A percentile compares a stretch with the other conserved stretches of the same genome.
Evolutionary conservation across 495 filamentous ascomycete species (phyloP).

Genomic region (Xeromyces bisporus): DNA sequence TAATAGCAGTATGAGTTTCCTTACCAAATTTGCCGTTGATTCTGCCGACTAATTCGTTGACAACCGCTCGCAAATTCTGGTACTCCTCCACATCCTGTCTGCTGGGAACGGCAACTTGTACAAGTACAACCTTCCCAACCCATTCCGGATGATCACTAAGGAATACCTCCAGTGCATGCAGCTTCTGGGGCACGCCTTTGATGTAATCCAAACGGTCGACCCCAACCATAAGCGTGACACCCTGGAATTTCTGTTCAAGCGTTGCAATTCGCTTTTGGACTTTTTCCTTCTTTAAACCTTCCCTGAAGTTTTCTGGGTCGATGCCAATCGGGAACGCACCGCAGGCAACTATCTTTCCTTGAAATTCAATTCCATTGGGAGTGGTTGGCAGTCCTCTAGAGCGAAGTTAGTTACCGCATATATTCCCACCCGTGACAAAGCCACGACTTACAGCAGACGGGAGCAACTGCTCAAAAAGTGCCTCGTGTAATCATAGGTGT

Average conservation of each 20-base stretch:
- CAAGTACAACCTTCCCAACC: conserved; percentile 94
- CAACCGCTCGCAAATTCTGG: conserved; percentile 81
- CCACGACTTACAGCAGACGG: conserved; percentile 55
- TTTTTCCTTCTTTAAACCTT: conserved; percentile 65
- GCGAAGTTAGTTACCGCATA: conserved; percentile 4
- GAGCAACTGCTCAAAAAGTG: conserved; percentile 92
- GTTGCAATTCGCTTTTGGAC: conserved; percentile 77
- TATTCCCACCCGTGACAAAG: background rate
- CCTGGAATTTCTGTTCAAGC: conserved; percentile 80
- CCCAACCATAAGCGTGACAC: conserved; percentile 89
- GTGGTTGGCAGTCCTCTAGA: conserved; percentile 56
- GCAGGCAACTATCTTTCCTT: conserved; percentile 67
- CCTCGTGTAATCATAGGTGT: conserved; percentile 89
- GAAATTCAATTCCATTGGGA: conserved; percentile 76
- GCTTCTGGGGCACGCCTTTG: conserved; percentile 93
- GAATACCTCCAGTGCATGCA: conserved; percentile 91
- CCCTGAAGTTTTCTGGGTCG: conserved; percentile 86
- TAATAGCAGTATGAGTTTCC: conserved; percentile 6
- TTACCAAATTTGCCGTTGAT: conserved; percentile 87
- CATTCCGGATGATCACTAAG: conserved; percentile 92
- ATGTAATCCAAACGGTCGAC: conserved; percentile 96
- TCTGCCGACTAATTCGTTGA: conserved; percentile 85
- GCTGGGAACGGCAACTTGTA: conserved; percentile 89
- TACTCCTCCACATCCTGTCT: conserved; percentile 95
- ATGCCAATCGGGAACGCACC: conserved; percentile 96